Percentiles rank a stretch among this genome's conserved stretches.
phyloP scores from a whole-genome alignment of 345 rosid species.

The Populus deltoides region DNA sequence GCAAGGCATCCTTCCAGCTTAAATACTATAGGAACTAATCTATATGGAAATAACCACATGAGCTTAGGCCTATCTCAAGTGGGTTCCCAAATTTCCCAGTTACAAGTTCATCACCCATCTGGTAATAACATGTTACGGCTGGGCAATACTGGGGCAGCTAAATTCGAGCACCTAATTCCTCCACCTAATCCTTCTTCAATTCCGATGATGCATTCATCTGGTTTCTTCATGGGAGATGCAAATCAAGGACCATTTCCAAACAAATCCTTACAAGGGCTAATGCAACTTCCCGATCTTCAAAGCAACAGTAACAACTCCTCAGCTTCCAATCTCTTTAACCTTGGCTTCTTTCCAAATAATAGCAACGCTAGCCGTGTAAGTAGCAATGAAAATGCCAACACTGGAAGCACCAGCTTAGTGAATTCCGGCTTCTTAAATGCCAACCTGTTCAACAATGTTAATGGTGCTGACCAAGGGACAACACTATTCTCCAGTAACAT shows the following conservation, averaged over 20 bases:
- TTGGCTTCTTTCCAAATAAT: constrained; percentile 14
- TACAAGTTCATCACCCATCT: constrained; percentile 21
- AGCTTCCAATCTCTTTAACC: constrained; percentile 6
- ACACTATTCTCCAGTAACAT: not conserved
- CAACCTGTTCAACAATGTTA: constrained; percentile 4
- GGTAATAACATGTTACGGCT: constrained; percentile 10
- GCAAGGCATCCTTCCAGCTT: constrained; percentile 22
- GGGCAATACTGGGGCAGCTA: not conserved
- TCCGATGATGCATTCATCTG: constrained; percentile 9
- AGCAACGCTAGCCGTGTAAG: not conserved
- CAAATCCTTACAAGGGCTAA: constrained; percentile 18
- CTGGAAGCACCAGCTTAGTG: not conserved
- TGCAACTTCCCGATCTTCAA: constrained; percentile 21
- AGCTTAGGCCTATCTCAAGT: constrained; percentile 19
- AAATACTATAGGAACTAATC: constrained; percentile 15
- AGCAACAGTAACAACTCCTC: not conserved
- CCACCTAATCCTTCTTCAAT: constrained; percentile 11
- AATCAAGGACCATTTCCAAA: constrained; percentile 12
- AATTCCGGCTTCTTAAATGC: constrained; percentile 14
- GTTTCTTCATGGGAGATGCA: constrained; percentile 15
- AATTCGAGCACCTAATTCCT: constrained; percentile 24
- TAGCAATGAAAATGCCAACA: not conserved
- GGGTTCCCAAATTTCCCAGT: constrained; percentile 11
- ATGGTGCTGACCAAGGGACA: constrained; percentile 7
- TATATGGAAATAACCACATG: constrained; percentile 24